Percentiles rank a stretch among this genome's conserved stretches.
Evolutionary conservation across 2,329 filamentous ascomycete species (phyloP).

Genomic region (Curvularia verruculosa): DNA sequence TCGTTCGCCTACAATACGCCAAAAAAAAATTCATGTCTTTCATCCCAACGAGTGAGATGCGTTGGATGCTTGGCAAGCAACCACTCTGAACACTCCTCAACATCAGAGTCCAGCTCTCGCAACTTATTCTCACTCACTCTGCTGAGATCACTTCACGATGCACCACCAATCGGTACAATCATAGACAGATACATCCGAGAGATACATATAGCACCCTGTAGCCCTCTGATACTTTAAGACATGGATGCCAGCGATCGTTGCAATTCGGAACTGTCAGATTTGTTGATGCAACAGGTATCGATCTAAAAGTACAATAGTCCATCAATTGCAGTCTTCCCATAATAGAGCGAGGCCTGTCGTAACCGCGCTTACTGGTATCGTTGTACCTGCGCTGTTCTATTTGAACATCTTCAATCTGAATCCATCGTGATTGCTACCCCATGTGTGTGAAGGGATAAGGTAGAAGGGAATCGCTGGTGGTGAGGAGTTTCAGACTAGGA

Average conservation of each 20-base stretch:
- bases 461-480: not conserved
- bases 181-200: not conserved
- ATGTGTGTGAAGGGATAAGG: constrained; percentile 9
- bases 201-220: not conserved
- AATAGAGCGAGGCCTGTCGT: constrained; percentile 1
- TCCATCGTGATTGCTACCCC: not conserved
- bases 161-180: not conserved
- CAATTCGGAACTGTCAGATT: not conserved
- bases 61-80: not conserved
- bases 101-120: not conserved
- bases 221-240: not conserved
- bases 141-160: not conserved
- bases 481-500: not conserved
- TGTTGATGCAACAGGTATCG: constrained; percentile 11
- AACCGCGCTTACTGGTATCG: not conserved
- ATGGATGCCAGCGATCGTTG: not conserved
- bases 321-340: not conserved
- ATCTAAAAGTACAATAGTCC: constrained; percentile 5
- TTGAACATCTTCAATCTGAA: not conserved
- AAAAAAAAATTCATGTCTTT: too few species aligned
- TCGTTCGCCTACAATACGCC: not conserved
- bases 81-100: not conserved
- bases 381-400: not conserved
- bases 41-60: not conserved
- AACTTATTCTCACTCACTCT: not conserved